Percentiles rank a stretch among this genome's conserved stretches.
phyloP scores from a whole-genome alignment of 73 alveolate genomes.

The Blepharisma stoltei region DNA sequence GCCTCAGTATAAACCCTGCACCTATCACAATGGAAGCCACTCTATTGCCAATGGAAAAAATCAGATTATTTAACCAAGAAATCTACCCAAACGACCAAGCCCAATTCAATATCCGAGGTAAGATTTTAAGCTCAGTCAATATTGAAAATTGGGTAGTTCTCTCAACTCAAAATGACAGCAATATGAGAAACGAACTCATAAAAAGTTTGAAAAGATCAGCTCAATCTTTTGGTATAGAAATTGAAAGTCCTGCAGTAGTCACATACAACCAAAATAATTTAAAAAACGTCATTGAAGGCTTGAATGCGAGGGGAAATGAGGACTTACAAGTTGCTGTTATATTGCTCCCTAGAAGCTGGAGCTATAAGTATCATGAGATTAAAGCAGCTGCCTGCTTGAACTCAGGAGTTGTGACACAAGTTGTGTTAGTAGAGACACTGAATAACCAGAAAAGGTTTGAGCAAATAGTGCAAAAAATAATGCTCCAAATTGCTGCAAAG shows the following conservation, averaged over 20 bases:
- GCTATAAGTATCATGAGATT: neutral
- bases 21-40: no score
- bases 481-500: constrained; percentile 17
- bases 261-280: neutral
- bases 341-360: neutral
- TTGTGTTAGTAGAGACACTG: constrained; percentile 65
- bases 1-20: no score
- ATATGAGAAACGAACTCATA: neutral
- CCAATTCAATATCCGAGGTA: neutral
- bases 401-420: constrained; percentile 74
- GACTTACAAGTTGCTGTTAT: neutral
- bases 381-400: constrained; percentile 10
- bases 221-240: neutral
- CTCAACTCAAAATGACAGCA: neutral
- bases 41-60: no score
- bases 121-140: neutral
- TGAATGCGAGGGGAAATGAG: neutral
- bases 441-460: neutral
- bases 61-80: no score
- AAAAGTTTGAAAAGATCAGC: neutral
- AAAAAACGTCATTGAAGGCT: neutral
- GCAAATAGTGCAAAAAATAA: neutral
- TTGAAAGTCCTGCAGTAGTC: no score
- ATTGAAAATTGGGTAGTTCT: constrained; percentile 6
- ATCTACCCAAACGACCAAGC: no score